Evolutionary conservation across 495 filamentous ascomycete genomes (phyloP).

Genomic region (Astrothelium macrocarpum): DNA sequence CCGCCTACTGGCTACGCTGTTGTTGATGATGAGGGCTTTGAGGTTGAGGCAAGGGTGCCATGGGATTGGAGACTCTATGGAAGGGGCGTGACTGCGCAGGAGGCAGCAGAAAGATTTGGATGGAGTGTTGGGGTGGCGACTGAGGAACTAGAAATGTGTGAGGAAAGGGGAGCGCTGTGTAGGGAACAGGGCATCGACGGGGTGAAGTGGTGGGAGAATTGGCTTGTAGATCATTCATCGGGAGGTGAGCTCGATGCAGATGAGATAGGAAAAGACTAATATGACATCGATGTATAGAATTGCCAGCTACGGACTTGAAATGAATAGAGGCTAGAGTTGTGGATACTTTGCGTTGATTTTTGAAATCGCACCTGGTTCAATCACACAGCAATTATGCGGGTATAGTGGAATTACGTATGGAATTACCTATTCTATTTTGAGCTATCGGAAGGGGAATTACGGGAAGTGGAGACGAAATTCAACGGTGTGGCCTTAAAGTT

Average conservation of each 20-base stretch:
- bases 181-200: constrained; percentile 35
- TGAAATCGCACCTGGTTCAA: no score
- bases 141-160: constrained; percentile 89
- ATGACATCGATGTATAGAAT: not conserved
- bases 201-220: constrained; percentile 36
- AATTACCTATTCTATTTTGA: no score
- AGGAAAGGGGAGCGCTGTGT: constrained; percentile 33
- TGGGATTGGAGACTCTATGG: constrained; percentile 76
- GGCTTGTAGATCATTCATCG: not conserved
- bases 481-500: no score
- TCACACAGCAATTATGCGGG: no score
- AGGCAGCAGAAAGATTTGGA: constrained; percentile 80
- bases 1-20: constrained; percentile 1
- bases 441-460: no score
- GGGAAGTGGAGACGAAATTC: no score
- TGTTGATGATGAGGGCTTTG: constrained; percentile 32
- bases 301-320: not conserved
- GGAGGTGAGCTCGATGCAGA: not conserved
- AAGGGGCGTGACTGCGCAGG: constrained; percentile 77
- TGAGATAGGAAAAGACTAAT: not conserved
- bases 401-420: no score
- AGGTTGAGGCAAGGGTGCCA: constrained; percentile 27
- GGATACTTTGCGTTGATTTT: no score
- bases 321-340: no score
- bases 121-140: constrained; percentile 98